These are phyloP conservation scores for Phytophthora sp. DNA, from an alignment of 352 stramenopile species.

Conservation along the genomic window DNA sequence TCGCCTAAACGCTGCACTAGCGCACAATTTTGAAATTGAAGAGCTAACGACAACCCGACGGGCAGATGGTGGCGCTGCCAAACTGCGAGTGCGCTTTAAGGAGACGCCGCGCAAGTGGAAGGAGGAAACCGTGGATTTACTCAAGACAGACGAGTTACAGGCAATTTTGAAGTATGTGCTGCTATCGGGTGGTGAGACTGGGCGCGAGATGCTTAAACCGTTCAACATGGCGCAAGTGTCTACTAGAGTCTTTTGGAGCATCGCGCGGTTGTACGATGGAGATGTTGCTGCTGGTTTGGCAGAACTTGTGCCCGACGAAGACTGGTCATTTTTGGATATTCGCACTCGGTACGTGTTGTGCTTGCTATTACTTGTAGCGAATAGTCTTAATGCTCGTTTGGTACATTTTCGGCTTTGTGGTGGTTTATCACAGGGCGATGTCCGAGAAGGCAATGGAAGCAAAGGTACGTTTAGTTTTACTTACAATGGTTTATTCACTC, in stretches of 20 bases:
- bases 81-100: conserved; percentile 81
- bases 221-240: conserved; percentile 92
- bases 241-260: conserved; percentile 86
- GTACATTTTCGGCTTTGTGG: not conserved
- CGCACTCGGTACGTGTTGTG: conserved; percentile 53
- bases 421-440: conserved; percentile 46
- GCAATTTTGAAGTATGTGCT: conserved; percentile 86
- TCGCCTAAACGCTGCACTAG: conserved; percentile 71
- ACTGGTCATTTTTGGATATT: conserved; percentile 85
- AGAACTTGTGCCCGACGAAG: conserved; percentile 77
- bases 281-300: conserved; percentile 69
- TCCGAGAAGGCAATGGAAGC: conserved; percentile 83
- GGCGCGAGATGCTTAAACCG: conserved; percentile 88
- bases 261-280: conserved; percentile 79
- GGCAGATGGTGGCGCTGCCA: conserved; percentile 29
- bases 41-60: conserved; percentile 33
- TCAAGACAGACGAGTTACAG: conserved; percentile 71
- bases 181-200: conserved; percentile 77
- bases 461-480: conserved; percentile 44
- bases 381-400: not conserved
- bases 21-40: conserved; percentile 64
- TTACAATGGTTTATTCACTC: too few species aligned
- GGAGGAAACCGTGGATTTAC: conserved; percentile 72
- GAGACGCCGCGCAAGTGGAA: conserved; percentile 83
- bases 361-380: not conserved